phyloP scores from a whole-genome alignment of 768 basidiomycete species.

The Leccinum disarticulatum region DNA sequence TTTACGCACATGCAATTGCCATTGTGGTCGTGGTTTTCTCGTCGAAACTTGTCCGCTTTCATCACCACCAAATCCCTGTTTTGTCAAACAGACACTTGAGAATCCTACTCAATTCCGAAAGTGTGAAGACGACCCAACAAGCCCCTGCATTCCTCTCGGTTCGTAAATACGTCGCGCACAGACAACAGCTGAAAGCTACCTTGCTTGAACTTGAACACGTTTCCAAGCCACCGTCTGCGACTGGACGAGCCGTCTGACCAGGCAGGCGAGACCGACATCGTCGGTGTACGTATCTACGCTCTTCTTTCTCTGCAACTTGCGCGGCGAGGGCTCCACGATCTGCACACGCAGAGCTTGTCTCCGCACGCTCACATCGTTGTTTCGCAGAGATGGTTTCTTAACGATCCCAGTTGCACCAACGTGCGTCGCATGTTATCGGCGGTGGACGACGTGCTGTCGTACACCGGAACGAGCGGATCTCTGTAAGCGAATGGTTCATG shows the following conservation, averaged over 20 bases:
- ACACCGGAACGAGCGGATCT: constrained; percentile 37
- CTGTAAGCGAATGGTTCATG: constrained; percentile 18
- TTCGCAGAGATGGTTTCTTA: constrained; percentile 49
- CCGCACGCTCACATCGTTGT: constrained; percentile 18
- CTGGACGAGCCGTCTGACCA: constrained; percentile 47
- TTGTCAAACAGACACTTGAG: too few relatives aligned
- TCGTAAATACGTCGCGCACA: constrained; percentile 55
- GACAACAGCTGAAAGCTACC: constrained; percentile 53
- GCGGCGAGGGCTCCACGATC: constrained; percentile 50
- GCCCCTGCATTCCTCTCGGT: constrained; percentile 71
- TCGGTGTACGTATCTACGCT: constrained; percentile 20
- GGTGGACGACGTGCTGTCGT: constrained; percentile 37
- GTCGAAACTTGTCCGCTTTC: too few relatives aligned
- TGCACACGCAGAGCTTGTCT: constrained; percentile 40
- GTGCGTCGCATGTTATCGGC: constrained; percentile 3
- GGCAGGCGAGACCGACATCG: constrained; percentile 34
- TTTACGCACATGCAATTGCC: too few relatives aligned
- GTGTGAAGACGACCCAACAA: constrained; percentile 41
- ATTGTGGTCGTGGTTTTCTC: too few relatives aligned
- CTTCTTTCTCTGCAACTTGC: constrained; percentile 37
- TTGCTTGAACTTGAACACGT: constrained; percentile 71
- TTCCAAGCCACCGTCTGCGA: constrained; percentile 77
- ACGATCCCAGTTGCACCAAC: constrained; percentile 18
- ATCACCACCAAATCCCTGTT: too few relatives aligned
- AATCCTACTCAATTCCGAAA: too few relatives aligned